These are phyloP conservation scores for Ceratocystis albifundus DNA, from an alignment of 2,329 filamentous ascomycete genomes.

Conservation along the genomic window DNA sequence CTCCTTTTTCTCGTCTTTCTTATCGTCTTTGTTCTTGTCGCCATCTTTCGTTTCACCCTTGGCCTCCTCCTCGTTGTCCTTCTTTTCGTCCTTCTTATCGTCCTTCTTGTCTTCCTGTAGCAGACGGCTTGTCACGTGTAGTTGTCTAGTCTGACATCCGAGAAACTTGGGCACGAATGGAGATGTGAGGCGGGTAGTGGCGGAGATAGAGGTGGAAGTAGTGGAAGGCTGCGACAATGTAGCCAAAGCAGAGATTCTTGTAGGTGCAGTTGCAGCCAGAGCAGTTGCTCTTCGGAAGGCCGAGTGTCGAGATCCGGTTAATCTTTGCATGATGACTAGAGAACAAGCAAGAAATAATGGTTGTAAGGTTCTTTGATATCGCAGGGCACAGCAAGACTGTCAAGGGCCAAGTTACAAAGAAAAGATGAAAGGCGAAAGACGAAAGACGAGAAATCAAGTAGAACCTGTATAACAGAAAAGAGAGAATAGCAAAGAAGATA, in stretches of 20 bases:
- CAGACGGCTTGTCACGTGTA: constrained; percentile 29
- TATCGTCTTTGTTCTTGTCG: constrained; percentile 32
- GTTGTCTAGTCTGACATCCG: constrained; percentile 9
- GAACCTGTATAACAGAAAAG: not conserved
- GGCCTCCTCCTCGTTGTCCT: constrained; percentile 27
- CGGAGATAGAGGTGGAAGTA: constrained; percentile 31
- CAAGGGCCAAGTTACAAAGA: not conserved
- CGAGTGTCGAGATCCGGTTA: constrained; percentile 13
- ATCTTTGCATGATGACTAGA: constrained; percentile 18
- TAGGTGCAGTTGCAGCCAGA: constrained; percentile 27
- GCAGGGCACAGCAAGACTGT: not conserved
- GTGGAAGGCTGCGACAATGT: constrained; percentile 34
- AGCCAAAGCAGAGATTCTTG: constrained; percentile 39
- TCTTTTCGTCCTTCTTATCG: constrained; percentile 31
- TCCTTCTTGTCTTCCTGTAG: constrained; percentile 14
- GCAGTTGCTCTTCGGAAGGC: constrained; percentile 16
- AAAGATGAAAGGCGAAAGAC: not conserved
- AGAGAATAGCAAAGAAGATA: not conserved
- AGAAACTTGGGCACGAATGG: constrained; percentile 27
- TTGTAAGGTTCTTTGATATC: constrained; percentile 1
- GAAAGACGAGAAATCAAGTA: not conserved
- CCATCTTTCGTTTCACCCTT: constrained; percentile 36
- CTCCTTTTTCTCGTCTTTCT: constrained; percentile 47
- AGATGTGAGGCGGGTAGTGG: constrained; percentile 32
- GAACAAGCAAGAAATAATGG: not conserved